Conservation (phyloP, 176 grass and related monocot genomes). For the Pontederia crassipes region DNA sequence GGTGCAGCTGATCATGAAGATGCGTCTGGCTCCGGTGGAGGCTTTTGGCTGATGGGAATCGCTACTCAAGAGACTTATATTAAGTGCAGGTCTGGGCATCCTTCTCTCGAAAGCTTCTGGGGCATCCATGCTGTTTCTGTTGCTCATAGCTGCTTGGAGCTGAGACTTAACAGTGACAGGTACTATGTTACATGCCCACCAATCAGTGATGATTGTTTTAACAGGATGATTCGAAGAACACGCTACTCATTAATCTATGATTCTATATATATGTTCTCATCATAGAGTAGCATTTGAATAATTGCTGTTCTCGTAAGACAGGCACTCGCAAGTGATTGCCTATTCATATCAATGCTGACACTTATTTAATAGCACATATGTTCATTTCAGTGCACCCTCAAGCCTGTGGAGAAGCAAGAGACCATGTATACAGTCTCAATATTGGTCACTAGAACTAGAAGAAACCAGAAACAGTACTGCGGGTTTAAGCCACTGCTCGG, state of each 20-base stretch:
- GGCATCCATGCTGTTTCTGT: conserved; percentile 61
- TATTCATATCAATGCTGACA: background rate
- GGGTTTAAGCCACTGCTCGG: conserved; percentile 4
- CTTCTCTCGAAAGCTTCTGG: conserved; percentile 74
- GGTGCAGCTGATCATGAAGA: conserved; percentile 6
- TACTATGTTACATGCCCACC: conserved; percentile 14
- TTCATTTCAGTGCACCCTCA: background rate
- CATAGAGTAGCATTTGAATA: too few species aligned
- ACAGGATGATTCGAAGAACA: background rate
- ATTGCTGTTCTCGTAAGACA: too few species aligned
- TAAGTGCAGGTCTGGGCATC: conserved; percentile 52
- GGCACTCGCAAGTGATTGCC: too few species aligned
- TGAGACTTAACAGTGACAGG: conserved; percentile 80
- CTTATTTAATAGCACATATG: background rate
- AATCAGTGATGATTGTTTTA: background rate
- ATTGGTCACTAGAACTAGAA: background rate
- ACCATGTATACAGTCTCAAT: background rate
- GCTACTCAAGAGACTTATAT: conserved; percentile 64
- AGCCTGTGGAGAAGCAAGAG: background rate
- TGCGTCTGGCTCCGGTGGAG: conserved; percentile 3
- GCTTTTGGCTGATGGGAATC: conserved; percentile 65
- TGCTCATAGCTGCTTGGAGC: conserved; percentile 43
- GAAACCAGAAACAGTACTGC: background rate
- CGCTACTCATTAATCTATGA: background rate
- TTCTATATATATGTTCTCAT: background rate